A percentile compares a stretch with the other conserved stretches of the same genome.
Conservation (phyloP, 73 alveolate species). For the Tetrahymena malaccensis region DNA sequence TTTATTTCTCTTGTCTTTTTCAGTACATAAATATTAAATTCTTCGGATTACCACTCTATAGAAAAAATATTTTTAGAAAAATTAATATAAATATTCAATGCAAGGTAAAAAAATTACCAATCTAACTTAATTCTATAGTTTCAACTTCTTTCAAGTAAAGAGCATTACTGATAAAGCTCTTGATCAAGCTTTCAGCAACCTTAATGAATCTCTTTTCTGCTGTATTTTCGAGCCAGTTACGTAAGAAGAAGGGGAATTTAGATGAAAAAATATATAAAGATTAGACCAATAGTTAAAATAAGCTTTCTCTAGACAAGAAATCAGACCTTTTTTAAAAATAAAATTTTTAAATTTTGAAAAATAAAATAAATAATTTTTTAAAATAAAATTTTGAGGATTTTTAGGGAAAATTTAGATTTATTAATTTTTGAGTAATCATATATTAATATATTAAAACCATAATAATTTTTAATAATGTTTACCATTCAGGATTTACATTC, state of each 20-base stretch:
- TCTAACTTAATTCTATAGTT: slow-evolving; percentile 11
- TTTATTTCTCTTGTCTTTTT: slow-evolving; percentile 50
- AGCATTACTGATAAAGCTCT: slow-evolving; percentile 18
- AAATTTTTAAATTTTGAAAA: too few species aligned
- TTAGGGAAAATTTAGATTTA: neutral
- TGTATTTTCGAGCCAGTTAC: neutral
- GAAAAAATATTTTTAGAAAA: neutral
- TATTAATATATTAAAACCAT: too few species aligned
- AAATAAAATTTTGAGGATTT: neutral
- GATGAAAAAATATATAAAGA: neutral
- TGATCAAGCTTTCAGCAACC: neutral
- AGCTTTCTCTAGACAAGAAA: neutral
- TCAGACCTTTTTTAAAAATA: neutral
- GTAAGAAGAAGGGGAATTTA: neutral
- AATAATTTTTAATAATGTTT: neutral
- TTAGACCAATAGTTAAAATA: neutral
- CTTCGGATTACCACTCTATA: slow-evolving; percentile 5
- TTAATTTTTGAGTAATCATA: neutral
- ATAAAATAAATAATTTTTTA: too few species aligned
- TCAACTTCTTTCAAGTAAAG: slow-evolving; percentile 22
- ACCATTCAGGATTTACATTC: neutral
- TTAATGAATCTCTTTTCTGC: neutral
- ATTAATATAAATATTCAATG: neutral
- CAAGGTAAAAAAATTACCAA: neutral
- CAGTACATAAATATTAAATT: neutral